Base-by-base conservation (phyloP, 805 yeast species). In the Yamadazyma laniorum region DNA sequence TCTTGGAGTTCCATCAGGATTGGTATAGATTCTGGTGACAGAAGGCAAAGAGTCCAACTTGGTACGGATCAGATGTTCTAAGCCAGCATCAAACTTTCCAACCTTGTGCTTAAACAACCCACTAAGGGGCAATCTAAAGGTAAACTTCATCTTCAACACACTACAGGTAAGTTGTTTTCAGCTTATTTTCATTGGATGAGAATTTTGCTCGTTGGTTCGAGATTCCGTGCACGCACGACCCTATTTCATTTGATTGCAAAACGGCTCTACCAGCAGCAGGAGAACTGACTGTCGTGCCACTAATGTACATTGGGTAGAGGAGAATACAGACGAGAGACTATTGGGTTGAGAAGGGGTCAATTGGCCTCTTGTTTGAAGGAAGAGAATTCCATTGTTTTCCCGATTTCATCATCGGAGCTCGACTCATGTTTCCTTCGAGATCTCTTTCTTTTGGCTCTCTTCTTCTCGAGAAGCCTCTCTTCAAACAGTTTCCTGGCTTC, bases 1-100 rank as follows among this genome's bases (percentile, higher is more conserved):
- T 48, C 89, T 72, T 37, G 82, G 75, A 8, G 87, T 65, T 5
- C 95, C 95, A 56, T 86, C 91, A 34, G 82, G 74, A 58, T 82
- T 82, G 55, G 81, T 77, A 60, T 79, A 86, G 47, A 84, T 70
- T 55, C 79, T 75, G 40, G 82, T 74, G 22, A 83, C 75, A 19
- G 80, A 72, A 18, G 89, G 83, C 39, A 85, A 69, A 17, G 76
- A 58, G 52, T 79, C 80, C 50, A 86, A 72, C 50, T 77, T 69
- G 48, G 68, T 59, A 45, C 87, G 73, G 47, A 85, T 80, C 40
- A 79, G 83, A 49, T 70, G 68, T 56, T 83, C 90, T 37, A 74
- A 67, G 23, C 67, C 65, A 42, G 61, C 59, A 52, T 74, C 72
- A 64, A 68, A 68, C 50, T 59, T 62, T 29, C 62, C 65, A 21